Evolutionary conservation across 345 rosid species (phyloP), one percentile per base, ranked within the genome.

Genomic region (Reutealis trisperma): DNA sequence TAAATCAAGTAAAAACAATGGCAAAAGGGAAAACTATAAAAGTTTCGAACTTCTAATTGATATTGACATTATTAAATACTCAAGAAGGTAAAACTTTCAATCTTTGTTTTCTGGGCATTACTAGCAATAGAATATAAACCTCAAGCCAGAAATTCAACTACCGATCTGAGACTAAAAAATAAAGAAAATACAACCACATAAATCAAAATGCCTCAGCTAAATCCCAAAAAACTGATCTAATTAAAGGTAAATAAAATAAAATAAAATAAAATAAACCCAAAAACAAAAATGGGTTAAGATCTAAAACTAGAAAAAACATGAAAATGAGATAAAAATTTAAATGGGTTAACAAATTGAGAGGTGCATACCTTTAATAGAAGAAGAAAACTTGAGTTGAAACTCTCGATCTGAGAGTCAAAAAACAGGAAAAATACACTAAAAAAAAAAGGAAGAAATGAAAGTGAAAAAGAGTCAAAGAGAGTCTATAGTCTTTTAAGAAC

Each of bases 381-480:
- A 10, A 8, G 1, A 42, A 41, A 67, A 67, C 16, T 44, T 3
- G 54, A 58, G 59, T 1, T 34, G 45, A 65, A 72, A 57, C 12
- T 27, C 15, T 44, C 63, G 76, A 72, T 72, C 81, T 65, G 76
- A 22, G 51, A 41, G 57, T 37, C 55, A 32, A 22, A 27, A n/a
- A 24, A 49, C 11, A 41, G 32, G 32, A 18, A n/a, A 18, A 27
- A 61, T 18, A 62, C 13, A 1, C 25, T 4, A 32, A 34, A 41
- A 65, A 41, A 65, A 54, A 18, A 14, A 57, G 4, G 65, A 37
- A n/a, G 42, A 65, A 52, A 63, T 22, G 58, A 0, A 5, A 57
- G 24, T 4, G 65, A 47, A 47, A 47, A 47, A 57, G 41, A 44
- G 73, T 12, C 58, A 16, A 42, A 24, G 64, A n/a, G 3, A 13